Conservation (phyloP, 306 rosid genomes). For the Casuarina glauca region DNA sequence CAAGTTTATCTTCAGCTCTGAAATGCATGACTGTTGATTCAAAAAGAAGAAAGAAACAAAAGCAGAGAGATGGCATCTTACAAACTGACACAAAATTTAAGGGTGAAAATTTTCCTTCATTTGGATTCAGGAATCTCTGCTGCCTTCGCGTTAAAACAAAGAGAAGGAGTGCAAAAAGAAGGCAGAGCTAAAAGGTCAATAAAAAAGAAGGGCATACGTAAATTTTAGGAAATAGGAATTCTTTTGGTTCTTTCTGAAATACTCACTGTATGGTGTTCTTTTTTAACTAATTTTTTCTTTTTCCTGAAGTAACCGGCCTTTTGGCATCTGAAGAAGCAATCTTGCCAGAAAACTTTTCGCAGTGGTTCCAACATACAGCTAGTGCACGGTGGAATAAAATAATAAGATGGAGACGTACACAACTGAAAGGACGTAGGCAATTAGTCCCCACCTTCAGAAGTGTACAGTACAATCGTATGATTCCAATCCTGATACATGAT, state of each 20-base stretch:
- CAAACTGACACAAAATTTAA: not conserved
- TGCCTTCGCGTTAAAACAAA: conserved; percentile 45
- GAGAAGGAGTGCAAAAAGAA: conserved; percentile 18
- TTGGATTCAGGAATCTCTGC: conserved; percentile 37
- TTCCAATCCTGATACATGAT: conserved; percentile 23
- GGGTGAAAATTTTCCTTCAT: conserved; percentile 6
- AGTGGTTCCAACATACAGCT: too few species aligned
- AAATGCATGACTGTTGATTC: conserved; percentile 39
- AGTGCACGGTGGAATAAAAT: not conserved
- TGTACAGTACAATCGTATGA: conserved; percentile 32
- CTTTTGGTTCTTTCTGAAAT: not conserved
- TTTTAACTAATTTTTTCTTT: not conserved
- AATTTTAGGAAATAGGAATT: conserved; percentile 5
- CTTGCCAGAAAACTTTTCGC: not conserved
- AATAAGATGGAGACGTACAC: conserved; percentile 32
- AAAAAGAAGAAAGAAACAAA: conserved; percentile 25
- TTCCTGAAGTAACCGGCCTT: conserved; percentile 6
- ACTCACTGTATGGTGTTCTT: not conserved
- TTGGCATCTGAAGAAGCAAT: conserved; percentile 21
- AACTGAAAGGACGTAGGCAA: conserved; percentile 46
- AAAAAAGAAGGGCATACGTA: conserved; percentile 17
- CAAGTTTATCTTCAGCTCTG: conserved; percentile 13
- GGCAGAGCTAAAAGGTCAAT: conserved; percentile 17
- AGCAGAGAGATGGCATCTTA: conserved; percentile 32
- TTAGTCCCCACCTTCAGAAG: conserved; percentile 41